phyloP scores from a whole-genome alignment of 1,139 yeast species.

The Nakaseomyces sp. region DNA sequence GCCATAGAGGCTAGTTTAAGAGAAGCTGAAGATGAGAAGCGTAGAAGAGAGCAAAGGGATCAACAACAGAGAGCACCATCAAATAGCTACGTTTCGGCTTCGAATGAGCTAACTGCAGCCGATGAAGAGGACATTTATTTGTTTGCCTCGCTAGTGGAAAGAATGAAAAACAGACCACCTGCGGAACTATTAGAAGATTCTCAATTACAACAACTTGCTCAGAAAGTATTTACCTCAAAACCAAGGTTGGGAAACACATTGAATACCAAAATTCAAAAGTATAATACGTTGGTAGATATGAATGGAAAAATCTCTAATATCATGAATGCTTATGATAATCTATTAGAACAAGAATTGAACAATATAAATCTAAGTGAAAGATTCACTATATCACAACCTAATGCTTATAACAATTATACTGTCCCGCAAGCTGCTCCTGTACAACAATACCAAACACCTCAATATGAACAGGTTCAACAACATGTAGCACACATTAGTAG shows the following conservation, averaged over 20 bases:
- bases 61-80: conserved; percentile 16
- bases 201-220: conserved; percentile 54
- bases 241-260: conserved; percentile 69
- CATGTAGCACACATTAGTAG: conserved; percentile 5
- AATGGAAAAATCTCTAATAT: conserved; percentile 78
- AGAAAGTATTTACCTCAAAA: conserved; percentile 53
- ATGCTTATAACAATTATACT: conserved; percentile 18
- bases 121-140: conserved; percentile 72
- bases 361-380: conserved; percentile 26
- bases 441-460: conserved; percentile 1
- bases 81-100: conserved; percentile 17
- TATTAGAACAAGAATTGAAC: conserved; percentile 54
- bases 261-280: conserved; percentile 53
- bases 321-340: conserved; percentile 66
- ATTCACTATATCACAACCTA: conserved; percentile 21
- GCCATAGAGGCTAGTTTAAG: conserved; percentile 90
- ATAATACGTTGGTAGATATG: conserved; percentile 66
- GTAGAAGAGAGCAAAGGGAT: conserved; percentile 16
- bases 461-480: conserved; percentile 11
- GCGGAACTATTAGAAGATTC: conserved; percentile 54
- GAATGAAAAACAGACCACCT: conserved; percentile 42
- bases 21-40: conserved; percentile 48
- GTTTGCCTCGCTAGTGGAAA: conserved; percentile 59
- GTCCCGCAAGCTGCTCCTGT: not conserved
- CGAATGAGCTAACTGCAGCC: conserved; percentile 60